These are phyloP conservation scores for Cercospora berteroae DNA, from an alignment of 2,329 filamentous ascomycete genomes.

Conservation along the genomic window DNA sequence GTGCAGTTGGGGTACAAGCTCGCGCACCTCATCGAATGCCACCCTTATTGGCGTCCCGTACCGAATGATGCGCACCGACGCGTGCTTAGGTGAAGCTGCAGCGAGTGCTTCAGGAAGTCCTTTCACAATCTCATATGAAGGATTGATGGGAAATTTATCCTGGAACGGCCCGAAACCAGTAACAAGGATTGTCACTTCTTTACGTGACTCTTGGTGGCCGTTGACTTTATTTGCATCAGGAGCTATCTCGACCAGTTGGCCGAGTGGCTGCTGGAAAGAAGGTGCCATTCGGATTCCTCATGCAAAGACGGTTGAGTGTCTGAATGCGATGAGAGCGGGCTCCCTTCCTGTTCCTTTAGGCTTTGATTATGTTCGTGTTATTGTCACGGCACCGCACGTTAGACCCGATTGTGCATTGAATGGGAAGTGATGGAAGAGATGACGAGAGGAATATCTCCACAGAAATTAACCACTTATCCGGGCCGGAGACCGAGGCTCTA, in stretches of 20 bases:
- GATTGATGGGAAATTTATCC: constrained; percentile 66
- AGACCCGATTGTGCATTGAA: background rate
- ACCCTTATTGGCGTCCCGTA: constrained; percentile 69
- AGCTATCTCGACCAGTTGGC: background rate
- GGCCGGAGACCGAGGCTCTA: constrained; percentile 3
- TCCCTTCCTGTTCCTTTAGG: background rate
- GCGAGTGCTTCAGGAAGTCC: constrained; percentile 65
- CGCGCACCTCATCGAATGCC: constrained; percentile 65
- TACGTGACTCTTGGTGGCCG: constrained; percentile 4
- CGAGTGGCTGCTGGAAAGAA: constrained; percentile 14
- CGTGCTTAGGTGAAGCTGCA: constrained; percentile 28
- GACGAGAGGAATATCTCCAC: background rate
- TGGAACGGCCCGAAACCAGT: constrained; percentile 62
- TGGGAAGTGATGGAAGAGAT: background rate
- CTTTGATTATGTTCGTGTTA: background rate
- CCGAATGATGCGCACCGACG: constrained; percentile 60
- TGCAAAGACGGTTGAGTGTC: background rate
- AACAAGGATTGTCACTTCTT: constrained; percentile 44
- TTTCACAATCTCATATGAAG: constrained; percentile 74
- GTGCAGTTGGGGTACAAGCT: constrained; percentile 64
- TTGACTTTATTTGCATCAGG: background rate
- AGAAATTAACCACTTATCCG: background rate
- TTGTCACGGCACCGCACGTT: background rate
- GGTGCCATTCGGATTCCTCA: constrained; percentile 15
- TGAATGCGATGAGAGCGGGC: background rate